A percentile compares a stretch with the other conserved stretches of the same genome.
Conservation (phyloP, 768 basidiomycete species). For the Mrakia frigida region DNA sequence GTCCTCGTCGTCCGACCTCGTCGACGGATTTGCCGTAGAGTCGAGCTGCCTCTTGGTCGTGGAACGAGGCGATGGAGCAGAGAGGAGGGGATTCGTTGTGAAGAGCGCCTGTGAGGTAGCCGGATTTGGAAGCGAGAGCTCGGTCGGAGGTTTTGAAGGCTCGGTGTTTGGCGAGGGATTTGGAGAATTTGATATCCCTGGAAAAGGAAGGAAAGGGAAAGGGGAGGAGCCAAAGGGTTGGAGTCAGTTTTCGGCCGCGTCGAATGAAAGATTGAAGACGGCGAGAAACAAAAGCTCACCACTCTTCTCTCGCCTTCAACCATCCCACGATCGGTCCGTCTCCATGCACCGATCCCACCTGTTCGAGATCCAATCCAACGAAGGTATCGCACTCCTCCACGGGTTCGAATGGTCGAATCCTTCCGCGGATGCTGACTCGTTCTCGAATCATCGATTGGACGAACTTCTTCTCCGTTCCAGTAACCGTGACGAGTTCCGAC, state of each 20-base stretch:
- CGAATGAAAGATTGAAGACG: neutral
- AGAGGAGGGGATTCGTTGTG: constrained; percentile 41
- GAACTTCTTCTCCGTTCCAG: constrained; percentile 11
- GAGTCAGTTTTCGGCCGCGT: neutral
- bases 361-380: constrained; percentile 37
- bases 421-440: constrained; percentile 39
- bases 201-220: constrained; percentile 39
- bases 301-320: constrained; percentile 35
- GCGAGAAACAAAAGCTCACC: neutral
- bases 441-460: constrained; percentile 38
- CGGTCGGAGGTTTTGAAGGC: constrained; percentile 39
- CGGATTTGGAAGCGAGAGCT: constrained; percentile 36
- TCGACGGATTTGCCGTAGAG: constrained; percentile 43
- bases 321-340: constrained; percentile 45
- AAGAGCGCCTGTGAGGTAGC: constrained; percentile 43
- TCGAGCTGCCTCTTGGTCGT: constrained; percentile 36
- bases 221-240: too few relatives aligned
- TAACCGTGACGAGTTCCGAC: neutral
- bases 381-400: constrained; percentile 36
- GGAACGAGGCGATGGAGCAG: constrained; percentile 39
- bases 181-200: constrained; percentile 42
- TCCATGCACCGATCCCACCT: constrained; percentile 40
- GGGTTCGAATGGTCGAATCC: constrained; percentile 40
- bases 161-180: constrained; percentile 38
- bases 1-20: constrained; percentile 33